Evolutionary conservation across 2,329 filamentous ascomycete genomes (phyloP), one percentile per base, ranked within the genome.

Genomic region (Diaporthe citriasiana): DNA sequence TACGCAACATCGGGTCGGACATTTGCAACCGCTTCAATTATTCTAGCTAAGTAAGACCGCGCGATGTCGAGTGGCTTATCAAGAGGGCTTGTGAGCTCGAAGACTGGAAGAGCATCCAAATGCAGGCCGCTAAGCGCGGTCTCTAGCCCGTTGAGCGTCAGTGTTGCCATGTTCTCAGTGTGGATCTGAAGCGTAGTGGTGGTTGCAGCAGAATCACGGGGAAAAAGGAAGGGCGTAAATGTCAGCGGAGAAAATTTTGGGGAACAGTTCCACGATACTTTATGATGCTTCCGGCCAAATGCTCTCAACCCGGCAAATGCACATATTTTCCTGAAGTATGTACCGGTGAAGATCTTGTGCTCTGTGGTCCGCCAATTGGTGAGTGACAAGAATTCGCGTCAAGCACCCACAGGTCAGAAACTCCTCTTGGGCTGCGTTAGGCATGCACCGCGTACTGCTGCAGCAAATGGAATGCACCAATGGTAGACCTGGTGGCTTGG

Each of bases 81-180:
- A 66, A 80, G 33, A 53, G 65, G 65, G 13, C 27, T 53, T 78
- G 73, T 19, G 78, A 70, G 60, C 78, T 74, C n/a, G 77, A 76
- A 17, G 33, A 22, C 8, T 35, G 73, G 78, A 81, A 78, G 72
- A 71, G 83, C 53, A 75, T 82, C 73, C 71, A 83, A 86, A 85
- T 90, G 0, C 88, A 91, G 2, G 78, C 92, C 74, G 88, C 89
- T 0, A 83, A 92, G 63, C 87, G 92, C 70, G 86, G 91, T 47
- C 83, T 93, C 70, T 83, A 92, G 79, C 85, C 86, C 60, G 78
- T 92, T 77, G 88, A 92, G 79, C 81, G 90, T 79, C 88, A 90
- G 27, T 91, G 91, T 91, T 75, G 88, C 80, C 82, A 89, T 71
- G 19, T 42, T 10, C n/a, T 57, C 33, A 13, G 19, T 12, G 19